Evolutionary conservation across 306 rosid genomes (phyloP), one percentile per base, ranked within the genome.

Genomic region (Alnus glutinosa): DNA sequence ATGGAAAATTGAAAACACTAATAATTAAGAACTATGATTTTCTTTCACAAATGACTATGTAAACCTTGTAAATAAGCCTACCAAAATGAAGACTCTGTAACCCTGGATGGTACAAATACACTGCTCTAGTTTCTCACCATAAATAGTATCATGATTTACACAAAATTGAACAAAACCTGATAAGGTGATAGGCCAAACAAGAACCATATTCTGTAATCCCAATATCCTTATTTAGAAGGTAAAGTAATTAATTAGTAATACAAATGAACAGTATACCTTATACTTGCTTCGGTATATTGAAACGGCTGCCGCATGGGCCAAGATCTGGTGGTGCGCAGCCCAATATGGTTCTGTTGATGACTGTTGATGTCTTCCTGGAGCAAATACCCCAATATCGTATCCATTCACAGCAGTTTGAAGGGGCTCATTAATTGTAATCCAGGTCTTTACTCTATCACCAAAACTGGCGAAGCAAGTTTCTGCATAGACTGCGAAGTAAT

Each of bases 371-470:
- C 94, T 94, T 80, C 98, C 98, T 3, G 98, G 98, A 70, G 98
- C 97, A 86, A 85, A 85, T 50, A 70, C 73, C 55, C 85, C 98
- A 23, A 3, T 0, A 83, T 83, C 90, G 71, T 88, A 86, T 71
- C 98, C 98, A 74, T 92, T 88, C n/a, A 92, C 77, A 1, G 98
- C 76, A 78, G 97, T 92, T 86, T 92, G 97, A 80, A 89, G 90
- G 73, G 98, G 98, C 87, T 94, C 98, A 75, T 94, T 94, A 72
- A 92, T 7, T 54, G 98, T 88, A 74, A 92, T 83, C 97, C 98
- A 94, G 85, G 84, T 77, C 87, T 94, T 94, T 77, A 92, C 98
- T 84, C 98, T 90, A 81, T 94, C 98, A 12, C 98, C 98, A 85
- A 94, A 94, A 84, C 82, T 89, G 78, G 89, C 89, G 76, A 94